These are phyloP conservation scores for Colletotrichum sp. DNA, from an alignment of 2,329 filamentous ascomycete genomes.

Conservation along the genomic window DNA sequence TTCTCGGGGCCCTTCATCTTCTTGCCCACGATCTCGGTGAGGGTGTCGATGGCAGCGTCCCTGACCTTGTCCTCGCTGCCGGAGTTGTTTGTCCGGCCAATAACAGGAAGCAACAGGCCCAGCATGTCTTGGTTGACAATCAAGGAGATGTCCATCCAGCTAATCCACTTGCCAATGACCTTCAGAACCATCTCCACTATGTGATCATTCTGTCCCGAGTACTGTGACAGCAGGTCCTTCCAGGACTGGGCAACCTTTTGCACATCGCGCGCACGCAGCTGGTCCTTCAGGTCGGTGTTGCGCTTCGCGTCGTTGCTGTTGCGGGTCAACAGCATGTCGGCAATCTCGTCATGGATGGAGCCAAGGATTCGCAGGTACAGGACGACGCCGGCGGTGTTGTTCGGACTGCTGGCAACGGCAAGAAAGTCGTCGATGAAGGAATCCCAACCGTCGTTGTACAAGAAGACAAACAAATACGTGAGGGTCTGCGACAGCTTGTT, in stretches of 20 bases:
- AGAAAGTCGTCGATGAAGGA: slow-evolving; percentile 91
- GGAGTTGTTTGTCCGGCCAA: slow-evolving; percentile 72
- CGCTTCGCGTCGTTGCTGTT: slow-evolving; percentile 81
- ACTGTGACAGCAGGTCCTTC: slow-evolving; percentile 87
- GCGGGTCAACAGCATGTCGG: slow-evolving; percentile 85
- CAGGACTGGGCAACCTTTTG: slow-evolving; percentile 87
- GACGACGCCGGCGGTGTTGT: slow-evolving; percentile 71
- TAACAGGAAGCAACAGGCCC: slow-evolving; percentile 81
- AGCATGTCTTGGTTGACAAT: slow-evolving; percentile 92
- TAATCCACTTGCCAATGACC: slow-evolving; percentile 96
- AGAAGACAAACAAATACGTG: slow-evolving; percentile 87
- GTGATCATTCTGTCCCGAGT: slow-evolving; percentile 70
- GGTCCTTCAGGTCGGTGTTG: slow-evolving; percentile 89
- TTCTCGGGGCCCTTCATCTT: slow-evolving; percentile 97
- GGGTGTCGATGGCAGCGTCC: slow-evolving; percentile 90
- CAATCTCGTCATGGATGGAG: slow-evolving; percentile 96
- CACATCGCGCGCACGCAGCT: slow-evolving; percentile 86
- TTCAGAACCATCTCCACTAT: slow-evolving; percentile 89
- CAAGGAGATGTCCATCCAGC: slow-evolving; percentile 96
- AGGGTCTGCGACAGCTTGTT: slow-evolving; percentile 98
- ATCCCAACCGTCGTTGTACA: slow-evolving; percentile 88
- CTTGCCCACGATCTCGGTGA: slow-evolving; percentile 95
- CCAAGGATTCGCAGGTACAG: slow-evolving; percentile 89
- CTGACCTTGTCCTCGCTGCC: slow-evolving; percentile 78
- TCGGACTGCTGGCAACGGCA: slow-evolving; percentile 69